These are phyloP conservation scores for Ormosia emarginata DNA, from an alignment of 306 rosid genomes.

Conservation along the genomic window DNA sequence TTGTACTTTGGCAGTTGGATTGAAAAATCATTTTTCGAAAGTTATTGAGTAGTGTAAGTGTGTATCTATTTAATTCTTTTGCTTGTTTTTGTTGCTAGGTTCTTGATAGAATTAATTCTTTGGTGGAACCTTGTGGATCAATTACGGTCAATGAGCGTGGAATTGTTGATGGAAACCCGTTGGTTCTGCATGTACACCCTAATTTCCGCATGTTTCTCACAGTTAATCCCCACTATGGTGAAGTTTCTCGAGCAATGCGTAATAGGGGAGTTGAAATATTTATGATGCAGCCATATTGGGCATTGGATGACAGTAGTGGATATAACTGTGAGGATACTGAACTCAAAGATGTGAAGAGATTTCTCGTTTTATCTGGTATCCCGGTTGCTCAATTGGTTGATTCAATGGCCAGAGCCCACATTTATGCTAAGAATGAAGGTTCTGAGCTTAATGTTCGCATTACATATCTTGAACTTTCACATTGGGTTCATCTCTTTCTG, in stretches of 20 bases:
- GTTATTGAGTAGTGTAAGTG: neutral
- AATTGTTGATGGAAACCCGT: conserved; percentile 72
- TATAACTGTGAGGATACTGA: conserved; percentile 34
- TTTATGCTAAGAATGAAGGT: conserved; percentile 71
- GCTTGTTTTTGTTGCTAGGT: conserved; percentile 45
- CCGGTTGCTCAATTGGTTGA: conserved; percentile 59
- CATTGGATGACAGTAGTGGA: conserved; percentile 39
- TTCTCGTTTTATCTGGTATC: conserved; percentile 63
- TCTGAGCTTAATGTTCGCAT: conserved; percentile 39
- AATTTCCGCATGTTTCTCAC: conserved; percentile 93
- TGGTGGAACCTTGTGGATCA: conserved; percentile 86
- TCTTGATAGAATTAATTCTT: conserved; percentile 93
- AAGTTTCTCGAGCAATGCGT: conserved; percentile 96
- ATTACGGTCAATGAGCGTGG: conserved; percentile 88
- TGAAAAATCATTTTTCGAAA: neutral
- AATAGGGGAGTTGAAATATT: conserved; percentile 95
- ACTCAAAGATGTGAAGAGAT: conserved; percentile 60
- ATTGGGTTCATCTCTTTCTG: conserved; percentile 84
- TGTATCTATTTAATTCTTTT: neutral
- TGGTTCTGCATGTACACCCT: conserved; percentile 73
- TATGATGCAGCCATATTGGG: conserved; percentile 81
- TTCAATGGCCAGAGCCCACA: conserved; percentile 72
- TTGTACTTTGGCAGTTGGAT: neutral
- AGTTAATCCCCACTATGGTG: conserved; percentile 77
- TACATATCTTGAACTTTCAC: conserved; percentile 77